Base-by-base conservation (phyloP, 2,329 filamentous ascomycete genomes). In the Neofusicoccum ribis region DNA sequence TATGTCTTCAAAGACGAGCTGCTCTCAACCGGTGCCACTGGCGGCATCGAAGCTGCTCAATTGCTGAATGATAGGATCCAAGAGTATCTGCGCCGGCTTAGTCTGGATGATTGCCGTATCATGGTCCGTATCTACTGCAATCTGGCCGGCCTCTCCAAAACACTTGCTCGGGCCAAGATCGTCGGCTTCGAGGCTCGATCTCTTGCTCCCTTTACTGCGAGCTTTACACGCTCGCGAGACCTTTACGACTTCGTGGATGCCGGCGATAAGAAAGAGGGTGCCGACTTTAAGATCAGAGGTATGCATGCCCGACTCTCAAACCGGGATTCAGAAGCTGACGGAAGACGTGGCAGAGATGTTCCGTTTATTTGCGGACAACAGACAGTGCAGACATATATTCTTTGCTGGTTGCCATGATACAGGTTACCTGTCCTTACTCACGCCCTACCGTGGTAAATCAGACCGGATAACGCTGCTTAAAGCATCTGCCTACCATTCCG, bases 351-450 rank as follows among this genome's bases (percentile, higher is more conserved):
- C 69, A 77, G 68, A 78, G 68, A 66, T 76, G 66, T 77, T 81
- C 71, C 77, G 79, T 5, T 77, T 87, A 1, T 87, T 86, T 67
- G 82, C 80, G 36, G 83, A 87, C 50, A 86, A 86, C 68, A 76
- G 80, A 3, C 84, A 88, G 70, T 89, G 87, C 77, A 86, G 85
- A 69, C 87, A 88, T 71, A 86, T 89, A 46, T 86, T 85, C 70
- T 85, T 88, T 64, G 87, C 85, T 4, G 86, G 83, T 46, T 89
- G 87, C 69, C 86, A 89, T 68, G 85, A 89, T 69, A 79, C 79
- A 27, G 83, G 83, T 54, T 88, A 89, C 71, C 75, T 87, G 54
- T 82, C 84, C 6, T 80, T 87, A 58, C 76, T 89, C 34, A 83
- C 80, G 5, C 83, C 83, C 6, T 84, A 85, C 69, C 77, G 76